These are phyloP conservation scores for Peziza echinospora DNA, from an alignment of 495 filamentous ascomycete species.

Conservation along the genomic window DNA sequence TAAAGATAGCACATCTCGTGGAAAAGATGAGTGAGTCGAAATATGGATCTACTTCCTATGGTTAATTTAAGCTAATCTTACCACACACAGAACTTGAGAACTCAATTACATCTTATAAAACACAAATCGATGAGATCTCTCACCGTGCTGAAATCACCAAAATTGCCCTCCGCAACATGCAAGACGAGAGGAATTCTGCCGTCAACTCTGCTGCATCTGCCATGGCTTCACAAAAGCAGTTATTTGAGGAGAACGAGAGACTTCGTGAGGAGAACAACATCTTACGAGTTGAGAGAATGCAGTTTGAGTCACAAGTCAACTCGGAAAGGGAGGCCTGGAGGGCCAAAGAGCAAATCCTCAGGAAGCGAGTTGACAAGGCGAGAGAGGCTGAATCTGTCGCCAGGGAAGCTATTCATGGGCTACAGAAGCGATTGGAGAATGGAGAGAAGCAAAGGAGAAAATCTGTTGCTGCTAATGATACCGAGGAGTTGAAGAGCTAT, in stretches of 20 bases:
- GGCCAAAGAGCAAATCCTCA: constrained; percentile 8
- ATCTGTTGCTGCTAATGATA: not conserved
- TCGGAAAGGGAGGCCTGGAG: constrained; percentile 10
- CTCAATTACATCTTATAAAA: constrained; percentile 33
- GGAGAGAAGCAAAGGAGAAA: not conserved
- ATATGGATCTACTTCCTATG: not conserved
- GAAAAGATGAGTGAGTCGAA: constrained; percentile 34
- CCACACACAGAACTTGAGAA: constrained; percentile 32
- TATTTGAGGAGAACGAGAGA: constrained; percentile 35
- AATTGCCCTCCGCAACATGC: constrained; percentile 35
- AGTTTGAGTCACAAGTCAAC: constrained; percentile 1
- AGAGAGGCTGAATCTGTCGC: constrained; percentile 11
- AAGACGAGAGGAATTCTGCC: constrained; percentile 41
- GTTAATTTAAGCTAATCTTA: not conserved
- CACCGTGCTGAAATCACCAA: constrained; percentile 39
- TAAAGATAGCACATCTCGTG: constrained; percentile 10
- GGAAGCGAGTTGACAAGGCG: constrained; percentile 6
- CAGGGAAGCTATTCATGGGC: constrained; percentile 6
- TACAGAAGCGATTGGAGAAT: not conserved
- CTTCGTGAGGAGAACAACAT: constrained; percentile 29
- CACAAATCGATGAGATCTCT: constrained; percentile 35
- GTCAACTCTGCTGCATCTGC: constrained; percentile 41
- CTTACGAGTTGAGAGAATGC: constrained; percentile 23
- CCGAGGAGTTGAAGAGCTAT: not conserved
- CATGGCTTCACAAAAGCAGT: constrained; percentile 38